Base-by-base conservation (phyloP, 2,329 filamentous ascomycete genomes). In the Samsoniella hepiali region DNA sequence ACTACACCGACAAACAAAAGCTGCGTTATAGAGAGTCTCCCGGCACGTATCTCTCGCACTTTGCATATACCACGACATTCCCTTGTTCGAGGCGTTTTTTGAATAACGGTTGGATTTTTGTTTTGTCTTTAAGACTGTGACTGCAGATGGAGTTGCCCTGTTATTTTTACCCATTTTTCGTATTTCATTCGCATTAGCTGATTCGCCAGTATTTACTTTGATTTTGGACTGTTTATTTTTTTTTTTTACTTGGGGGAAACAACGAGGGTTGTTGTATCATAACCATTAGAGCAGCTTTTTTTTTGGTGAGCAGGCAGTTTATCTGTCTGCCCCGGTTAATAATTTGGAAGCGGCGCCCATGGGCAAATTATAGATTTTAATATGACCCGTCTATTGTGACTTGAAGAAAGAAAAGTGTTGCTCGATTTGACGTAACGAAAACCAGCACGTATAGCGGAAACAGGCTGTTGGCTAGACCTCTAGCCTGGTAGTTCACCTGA, bases 1-100 rank as follows among this genome's bases (percentile, higher is more conserved):
- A 66, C 65, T 71, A 71, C 42, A 34, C 22, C 22, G 1, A 42
- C 11, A 17, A 29, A 51, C 34, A 15, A 32, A 29, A 57, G 13
- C 9, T 47, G 54, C 53, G 42, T 27, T n/a, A 40, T 42, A 44
- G 32, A 32, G 27, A 22, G 27, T n/a, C 27, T 3, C 27, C 27
- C 31, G 11, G 7, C 36, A 9, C 13, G 9, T 34, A 32, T 57
- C 53, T 36, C 38, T 22, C 17, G 9, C 40, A 54, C 47, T 42
- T 22, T 29, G n/a, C 45, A 61, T 45, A 61, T 53, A 62, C 8
- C 29, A 62, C 50, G 50, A 55, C 50, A 55, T 62, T 58, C 29
- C 44, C 53, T 58, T 44, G 17, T 10, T 34, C 11, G 44, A 42
- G 61, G 61, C 61, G 61, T 57, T 61, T 49, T 50, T 58, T 49